Evolutionary conservation across 495 filamentous ascomycete species (phyloP).

Genomic region (Neurospora sp.): DNA sequence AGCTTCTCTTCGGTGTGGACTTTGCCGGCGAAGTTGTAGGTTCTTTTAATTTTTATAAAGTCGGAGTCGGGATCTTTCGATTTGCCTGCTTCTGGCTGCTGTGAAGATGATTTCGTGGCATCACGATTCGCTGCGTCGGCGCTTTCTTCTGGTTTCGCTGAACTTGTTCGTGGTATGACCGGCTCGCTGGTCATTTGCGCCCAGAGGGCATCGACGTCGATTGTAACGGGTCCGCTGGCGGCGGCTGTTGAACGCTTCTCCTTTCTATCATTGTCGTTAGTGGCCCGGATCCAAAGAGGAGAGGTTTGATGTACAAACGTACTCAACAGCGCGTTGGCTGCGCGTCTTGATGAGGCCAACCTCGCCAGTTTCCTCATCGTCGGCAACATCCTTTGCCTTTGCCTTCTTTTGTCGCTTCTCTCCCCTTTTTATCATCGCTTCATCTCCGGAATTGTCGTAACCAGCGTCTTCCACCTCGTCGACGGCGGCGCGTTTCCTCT

Average conservation of each 20-base stretch:
- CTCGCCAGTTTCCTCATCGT: constrained; percentile 54
- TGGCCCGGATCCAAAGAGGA: neutral
- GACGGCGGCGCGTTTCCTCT: constrained; percentile 27
- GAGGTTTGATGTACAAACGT: constrained; percentile 8
- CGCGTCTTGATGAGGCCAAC: constrained; percentile 80
- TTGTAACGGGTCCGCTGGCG: constrained; percentile 57
- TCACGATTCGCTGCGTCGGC: constrained; percentile 5
- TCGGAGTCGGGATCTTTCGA: constrained; percentile 14
- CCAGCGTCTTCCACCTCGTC: constrained; percentile 34
- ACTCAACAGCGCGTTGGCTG: constrained; percentile 51
- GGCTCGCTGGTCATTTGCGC: constrained; percentile 54
- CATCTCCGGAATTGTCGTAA: constrained; percentile 65
- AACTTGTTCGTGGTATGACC: neutral
- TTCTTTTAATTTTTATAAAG: constrained; percentile 74
- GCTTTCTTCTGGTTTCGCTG: neutral
- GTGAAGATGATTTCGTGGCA: constrained; percentile 7
- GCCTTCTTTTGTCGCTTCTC: constrained; percentile 46
- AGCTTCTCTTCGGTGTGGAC: constrained; percentile 72
- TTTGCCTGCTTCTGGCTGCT: constrained; percentile 14
- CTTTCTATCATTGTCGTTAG: constrained; percentile 38
- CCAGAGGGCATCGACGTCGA: constrained; percentile 90
- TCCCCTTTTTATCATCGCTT: constrained; percentile 57
- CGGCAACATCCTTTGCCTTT: constrained; percentile 34
- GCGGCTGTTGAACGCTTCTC: constrained; percentile 54
- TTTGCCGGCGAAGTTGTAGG: constrained; percentile 86